Base-by-base conservation (phyloP, 2,329 filamentous ascomycete genomes). In the Fusarium anguioides region DNA sequence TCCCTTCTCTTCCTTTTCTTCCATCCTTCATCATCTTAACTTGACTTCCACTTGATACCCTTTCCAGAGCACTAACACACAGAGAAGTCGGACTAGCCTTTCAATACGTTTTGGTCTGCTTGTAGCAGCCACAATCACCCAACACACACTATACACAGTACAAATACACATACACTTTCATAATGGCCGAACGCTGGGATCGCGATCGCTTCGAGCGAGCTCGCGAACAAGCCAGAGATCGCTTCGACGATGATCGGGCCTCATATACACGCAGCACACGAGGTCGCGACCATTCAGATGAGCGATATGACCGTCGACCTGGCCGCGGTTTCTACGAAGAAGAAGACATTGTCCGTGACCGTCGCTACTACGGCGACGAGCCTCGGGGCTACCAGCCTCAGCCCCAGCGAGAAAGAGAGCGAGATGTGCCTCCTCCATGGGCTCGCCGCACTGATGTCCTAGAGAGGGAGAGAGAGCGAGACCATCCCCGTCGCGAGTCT, bases 381-480 rank as follows among this genome's bases (percentile, higher is more conserved):
- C 77, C 78, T 53, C 82, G n/a, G n/a, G n/a, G 78, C 27, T 76
- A 78, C 45, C 68, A 75, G 36, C 74, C 75, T n/a, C n/a, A n/a
- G 36, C 74, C 76, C 29, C 74, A 77, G 42, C 68, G 72, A 31
- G 73, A 76, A 47, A 69, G 72, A 31, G 73, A 76, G 48, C 74
- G 74, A 20, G 60, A 75, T 2, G 3, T 74, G 42, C 82, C 68
- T 20, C 71, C 75, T 11, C 76, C 86, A 49, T 77, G 82, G 69
- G 87, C 87, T 58, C 82, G 85, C 51, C 85, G 86, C 17, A 26
- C 59, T 29, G 85, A 85, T 59, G 82, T 86, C 41, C 76, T 89
- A 65, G 81, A 85, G 60, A 83, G 83, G 52, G 88, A 90, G 67
- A 82, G 83, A 57, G 88, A 90, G 65, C 81, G 82, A 29, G 86